Percentiles rank a stretch among this genome's conserved stretches.
phyloP scores from a whole-genome alignment of 345 rosid species.

The Cardiospermum halicacabum region DNA sequence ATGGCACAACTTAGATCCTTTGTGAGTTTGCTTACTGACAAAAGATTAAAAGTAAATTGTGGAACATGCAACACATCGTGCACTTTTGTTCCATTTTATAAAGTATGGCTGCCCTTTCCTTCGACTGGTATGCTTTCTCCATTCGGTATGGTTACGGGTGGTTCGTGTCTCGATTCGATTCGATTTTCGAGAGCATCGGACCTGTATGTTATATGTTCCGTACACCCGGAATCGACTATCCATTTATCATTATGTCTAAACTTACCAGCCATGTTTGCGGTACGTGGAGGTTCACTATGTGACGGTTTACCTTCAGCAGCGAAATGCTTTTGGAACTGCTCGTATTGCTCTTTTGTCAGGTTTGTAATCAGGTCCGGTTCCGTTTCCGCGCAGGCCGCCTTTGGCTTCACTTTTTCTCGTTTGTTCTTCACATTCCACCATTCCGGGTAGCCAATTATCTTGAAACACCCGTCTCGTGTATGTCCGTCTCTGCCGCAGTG shows the following conservation, averaged over 20 bases:
- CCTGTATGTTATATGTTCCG: neutral
- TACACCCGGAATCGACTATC: neutral
- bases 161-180: neutral
- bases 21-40: neutral
- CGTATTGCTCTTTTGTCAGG: neutral
- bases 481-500: neutral
- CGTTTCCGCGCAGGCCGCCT: too few species aligned
- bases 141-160: neutral
- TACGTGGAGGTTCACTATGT: neutral
- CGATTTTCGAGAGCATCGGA: neutral
- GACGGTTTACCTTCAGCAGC: neutral
- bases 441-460: neutral
- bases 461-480: neutral
- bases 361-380: neutral
- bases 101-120: neutral
- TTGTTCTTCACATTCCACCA: too few species aligned
- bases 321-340: neutral
- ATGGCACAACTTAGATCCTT: neutral
- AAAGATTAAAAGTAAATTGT: neutral
- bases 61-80: neutral
- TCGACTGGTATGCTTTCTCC: too few species aligned
- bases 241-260: neutral
- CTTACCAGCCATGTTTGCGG: neutral
- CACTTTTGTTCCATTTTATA: too few species aligned
- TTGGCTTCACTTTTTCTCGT: slow-evolving; percentile 8